Evolutionary conservation across 2,329 filamentous ascomycete species (phyloP), one percentile per base, ranked within the genome.

Genomic region (Pseudophaeomoniella oleicola): DNA sequence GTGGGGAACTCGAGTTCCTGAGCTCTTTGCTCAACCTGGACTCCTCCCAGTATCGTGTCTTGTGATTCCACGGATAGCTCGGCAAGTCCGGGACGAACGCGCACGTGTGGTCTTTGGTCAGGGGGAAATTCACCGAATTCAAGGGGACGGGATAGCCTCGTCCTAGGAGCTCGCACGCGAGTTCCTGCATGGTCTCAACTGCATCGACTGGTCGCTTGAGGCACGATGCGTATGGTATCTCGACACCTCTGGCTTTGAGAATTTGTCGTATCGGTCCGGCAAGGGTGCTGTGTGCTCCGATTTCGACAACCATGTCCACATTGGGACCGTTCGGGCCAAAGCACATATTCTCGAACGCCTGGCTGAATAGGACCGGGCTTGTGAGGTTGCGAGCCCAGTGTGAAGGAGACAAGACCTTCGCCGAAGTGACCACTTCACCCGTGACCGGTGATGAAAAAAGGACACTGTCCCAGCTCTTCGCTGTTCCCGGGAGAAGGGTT

Each of bases 331-430:
- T n/a, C 12, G 12, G 4, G n/a, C 14, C 16, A 9, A 13, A 10
- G 32, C 9, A 34, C 6, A 34, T 9, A 18, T 36, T 14, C 17
- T 41, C 18, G 34, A 55, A 30, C 1, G 43, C 50, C 3, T 39
- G 39, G 2, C 42, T 42, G 33, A 57, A 56, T 0, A 38, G 44
- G 2, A 56, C 54, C 1, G 52, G 52, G 1, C 48, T 52, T 1
- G 51, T 41, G 45, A 57, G 46, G 16, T 57, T 57, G 2, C 48
- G 42, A 2, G 50, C 46, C 54, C 54, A 57, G 32, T 57, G 54
- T 15, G 40, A 38, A n/a, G 39, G 35, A n/a, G 16, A 30, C 27
- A 13, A 5, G 42, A 43, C 4, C 44, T 44, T 5, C 36, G 15
- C 4, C 10, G 19, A 4, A 35, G 35, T 2, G 47, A 22, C n/a